These are phyloP conservation scores for Cyclotella atomus DNA, from an alignment of 108 stramenopile genomes.

Conservation along the genomic window DNA sequence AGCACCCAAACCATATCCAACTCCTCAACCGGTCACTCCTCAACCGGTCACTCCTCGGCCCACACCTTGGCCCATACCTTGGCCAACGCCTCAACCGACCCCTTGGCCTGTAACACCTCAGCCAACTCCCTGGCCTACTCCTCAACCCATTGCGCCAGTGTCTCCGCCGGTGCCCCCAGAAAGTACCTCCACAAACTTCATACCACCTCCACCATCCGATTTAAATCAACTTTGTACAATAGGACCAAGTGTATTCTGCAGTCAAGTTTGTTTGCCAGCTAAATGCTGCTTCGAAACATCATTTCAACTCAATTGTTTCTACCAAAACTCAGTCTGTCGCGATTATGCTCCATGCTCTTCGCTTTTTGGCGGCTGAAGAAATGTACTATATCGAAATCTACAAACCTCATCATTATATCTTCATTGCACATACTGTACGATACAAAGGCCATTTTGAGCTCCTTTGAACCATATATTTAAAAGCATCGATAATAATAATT, in stretches of 20 bases:
- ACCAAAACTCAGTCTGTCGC: conserved; percentile 12
- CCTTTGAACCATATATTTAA: too few relatives aligned
- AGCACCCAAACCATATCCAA: conserved; percentile 1
- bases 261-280: conserved; percentile 22
- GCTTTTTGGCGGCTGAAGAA: conserved; percentile 3
- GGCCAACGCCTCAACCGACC: too few relatives aligned
- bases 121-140: neutral
- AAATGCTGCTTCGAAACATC: conserved; percentile 26
- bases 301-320: conserved; percentile 14
- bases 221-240: conserved; percentile 6
- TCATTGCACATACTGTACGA: too few relatives aligned
- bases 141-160: too few relatives aligned
- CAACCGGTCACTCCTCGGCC: neutral
- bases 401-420: neutral
- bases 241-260: conserved; percentile 12
- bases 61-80: neutral
- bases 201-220: conserved; percentile 10
- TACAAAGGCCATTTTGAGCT: too few relatives aligned
- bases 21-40: neutral
- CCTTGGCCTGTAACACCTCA: too few relatives aligned
- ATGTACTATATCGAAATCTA: too few relatives aligned
- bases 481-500: too few relatives aligned
- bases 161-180: too few relatives aligned
- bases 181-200: neutral
- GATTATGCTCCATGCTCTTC: conserved; percentile 25